Percentiles rank a stretch among this genome's conserved stretches.
phyloP scores from a whole-genome alignment of 176 grass and related monocot genomes.

The Juncus inflexus region DNA sequence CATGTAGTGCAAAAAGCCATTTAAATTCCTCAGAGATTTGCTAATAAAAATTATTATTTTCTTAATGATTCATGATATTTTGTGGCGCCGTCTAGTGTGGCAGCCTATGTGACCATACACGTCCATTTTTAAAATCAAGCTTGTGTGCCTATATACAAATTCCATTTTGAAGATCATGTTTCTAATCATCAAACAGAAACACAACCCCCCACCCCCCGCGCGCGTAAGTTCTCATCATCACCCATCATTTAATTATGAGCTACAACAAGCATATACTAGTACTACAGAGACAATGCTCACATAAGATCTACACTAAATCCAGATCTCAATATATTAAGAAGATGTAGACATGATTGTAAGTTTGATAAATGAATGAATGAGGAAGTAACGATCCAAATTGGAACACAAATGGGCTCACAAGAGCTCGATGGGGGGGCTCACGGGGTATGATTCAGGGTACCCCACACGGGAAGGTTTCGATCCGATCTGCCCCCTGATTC shows the following conservation, averaged over 20 bases:
- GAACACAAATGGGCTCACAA: background rate
- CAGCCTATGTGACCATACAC: too few relatives aligned
- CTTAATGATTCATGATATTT: background rate
- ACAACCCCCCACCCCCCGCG: background rate
- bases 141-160: background rate
- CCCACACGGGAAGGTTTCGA: constrained; percentile 18
- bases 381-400: constrained; percentile 13
- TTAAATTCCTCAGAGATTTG: constrained; percentile 1
- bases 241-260: too few relatives aligned
- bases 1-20: constrained; percentile 7
- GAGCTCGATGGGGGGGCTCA: background rate
- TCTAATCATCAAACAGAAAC: background rate
- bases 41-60: background rate
- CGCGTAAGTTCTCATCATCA: background rate
- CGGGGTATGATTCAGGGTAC: constrained; percentile 6
- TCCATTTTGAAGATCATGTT: too few relatives aligned
- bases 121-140: background rate
- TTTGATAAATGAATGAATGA: constrained; percentile 10
- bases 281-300: too few relatives aligned
- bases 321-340: background rate
- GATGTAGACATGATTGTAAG: constrained; percentile 11
- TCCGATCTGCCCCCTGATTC: constrained; percentile 5
- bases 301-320: too few relatives aligned
- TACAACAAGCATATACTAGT: too few relatives aligned
- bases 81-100: too few relatives aligned